These are phyloP conservation scores for Lasiosphaeris hirsuta DNA, from an alignment of 495 filamentous ascomycete species.

Conservation along the genomic window DNA sequence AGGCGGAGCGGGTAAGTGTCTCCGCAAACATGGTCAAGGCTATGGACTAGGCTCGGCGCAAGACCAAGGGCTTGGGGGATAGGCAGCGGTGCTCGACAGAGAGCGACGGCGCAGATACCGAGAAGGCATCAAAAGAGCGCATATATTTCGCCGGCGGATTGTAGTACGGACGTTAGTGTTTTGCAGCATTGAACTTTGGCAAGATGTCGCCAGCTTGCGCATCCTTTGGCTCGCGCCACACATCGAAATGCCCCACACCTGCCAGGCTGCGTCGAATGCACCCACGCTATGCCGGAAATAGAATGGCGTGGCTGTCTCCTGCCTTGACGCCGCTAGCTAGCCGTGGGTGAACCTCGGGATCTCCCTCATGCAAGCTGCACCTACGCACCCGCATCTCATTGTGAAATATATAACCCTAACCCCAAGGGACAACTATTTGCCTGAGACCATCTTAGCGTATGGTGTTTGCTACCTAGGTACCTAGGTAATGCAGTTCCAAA, in stretches of 20 bases:
- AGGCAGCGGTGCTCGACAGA: slow-evolving; percentile 6
- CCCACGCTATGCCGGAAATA: background rate
- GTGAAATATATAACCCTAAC: too few species aligned
- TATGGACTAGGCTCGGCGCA: background rate
- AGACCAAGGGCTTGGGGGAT: background rate
- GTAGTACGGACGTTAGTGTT: background rate
- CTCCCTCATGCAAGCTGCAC: too few species aligned
- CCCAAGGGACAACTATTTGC: too few species aligned
- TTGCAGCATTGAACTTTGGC: background rate
- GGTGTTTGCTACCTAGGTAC: too few species aligned
- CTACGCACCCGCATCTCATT: too few species aligned
- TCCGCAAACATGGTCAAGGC: slow-evolving; percentile 27
- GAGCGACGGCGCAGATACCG: slow-evolving; percentile 2
- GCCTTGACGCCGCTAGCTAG: too few species aligned
- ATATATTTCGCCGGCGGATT: background rate
- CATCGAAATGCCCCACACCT: slow-evolving; percentile 2
- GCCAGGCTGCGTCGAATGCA: slow-evolving; percentile 9
- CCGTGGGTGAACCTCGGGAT: too few species aligned
- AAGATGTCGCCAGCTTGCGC: slow-evolving; percentile 23
- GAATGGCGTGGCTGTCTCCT: background rate
- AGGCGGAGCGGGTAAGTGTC: slow-evolving; percentile 36
- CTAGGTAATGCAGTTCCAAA: too few species aligned
- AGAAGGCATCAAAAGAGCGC: slow-evolving; percentile 18
- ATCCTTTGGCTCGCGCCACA: background rate
- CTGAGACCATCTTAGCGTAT: too few species aligned